Evolutionary conservation across 1,139 yeast species (phyloP).

Genomic region (Pneumocystis oryctolagi): DNA sequence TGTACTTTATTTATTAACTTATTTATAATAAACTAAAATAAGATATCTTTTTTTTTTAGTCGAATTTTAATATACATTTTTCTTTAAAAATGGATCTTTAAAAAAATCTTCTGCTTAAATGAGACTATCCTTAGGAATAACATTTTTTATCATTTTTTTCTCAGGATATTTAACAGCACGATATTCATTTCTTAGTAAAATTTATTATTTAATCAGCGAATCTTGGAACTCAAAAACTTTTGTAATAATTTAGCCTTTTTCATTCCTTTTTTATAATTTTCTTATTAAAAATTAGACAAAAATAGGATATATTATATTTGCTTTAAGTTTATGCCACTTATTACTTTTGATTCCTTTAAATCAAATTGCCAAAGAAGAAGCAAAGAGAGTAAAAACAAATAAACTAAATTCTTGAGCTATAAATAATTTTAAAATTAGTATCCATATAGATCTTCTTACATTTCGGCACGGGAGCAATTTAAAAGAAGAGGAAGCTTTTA

Average conservation of each 20-base stretch:
- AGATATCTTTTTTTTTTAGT: not conserved
- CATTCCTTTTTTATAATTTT: not conserved
- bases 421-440: not conserved
- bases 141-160: not conserved
- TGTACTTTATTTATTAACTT: not conserved
- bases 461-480: constrained; percentile 18
- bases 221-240: not conserved
- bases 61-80: not conserved
- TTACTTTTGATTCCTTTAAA: constrained; percentile 1
- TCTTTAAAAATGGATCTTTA: not conserved
- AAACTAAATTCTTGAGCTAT: not conserved
- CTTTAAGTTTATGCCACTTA: not conserved
- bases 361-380: constrained; percentile 2
- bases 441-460: constrained; percentile 2
- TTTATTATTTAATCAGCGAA: not conserved
- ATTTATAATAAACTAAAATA: not conserved
- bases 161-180: not conserved
- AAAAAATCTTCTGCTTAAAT: not conserved
- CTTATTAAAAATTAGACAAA: not conserved
- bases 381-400: not conserved
- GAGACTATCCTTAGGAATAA: not conserved
- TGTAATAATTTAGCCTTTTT: not conserved
- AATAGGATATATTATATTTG: not conserved
- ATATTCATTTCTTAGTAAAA: not conserved
- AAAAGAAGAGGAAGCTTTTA: constrained; percentile 20